Conservation (phyloP, 2,329 filamentous ascomycete genomes). For the Stemphylium vesicarium region DNA sequence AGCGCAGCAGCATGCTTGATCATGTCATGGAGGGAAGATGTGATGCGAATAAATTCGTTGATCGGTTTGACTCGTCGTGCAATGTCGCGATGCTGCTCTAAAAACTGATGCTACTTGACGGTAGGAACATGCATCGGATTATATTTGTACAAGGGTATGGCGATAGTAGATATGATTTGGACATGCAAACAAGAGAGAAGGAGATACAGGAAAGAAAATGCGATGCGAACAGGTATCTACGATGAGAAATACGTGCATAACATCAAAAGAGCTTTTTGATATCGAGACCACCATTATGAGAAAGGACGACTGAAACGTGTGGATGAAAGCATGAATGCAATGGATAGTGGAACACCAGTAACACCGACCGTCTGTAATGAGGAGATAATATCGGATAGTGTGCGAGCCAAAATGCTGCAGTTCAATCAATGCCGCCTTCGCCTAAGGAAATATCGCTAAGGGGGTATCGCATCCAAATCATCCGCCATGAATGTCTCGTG, state of each 20-base stretch:
- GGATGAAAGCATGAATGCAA: not conserved
- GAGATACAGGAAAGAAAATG: not conserved
- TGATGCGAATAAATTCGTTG: not conserved
- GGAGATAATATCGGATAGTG: not conserved
- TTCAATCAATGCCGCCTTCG: constrained; percentile 13
- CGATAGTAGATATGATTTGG: not conserved
- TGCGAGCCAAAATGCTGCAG: constrained; percentile 5
- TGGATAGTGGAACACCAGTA: too few relatives aligned
- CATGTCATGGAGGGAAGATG: too few relatives aligned
- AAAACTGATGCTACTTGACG: not conserved
- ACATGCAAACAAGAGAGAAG: constrained; percentile 1
- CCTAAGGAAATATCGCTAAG: constrained; percentile 14
- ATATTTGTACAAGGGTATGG: constrained; percentile 25
- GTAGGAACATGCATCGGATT: constrained; percentile 5
- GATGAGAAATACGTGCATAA: not conserved
- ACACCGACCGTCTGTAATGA: not conserved
- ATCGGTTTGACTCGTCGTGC: constrained; percentile 3
- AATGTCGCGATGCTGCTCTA: not conserved
- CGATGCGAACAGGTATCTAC: constrained; percentile 8
- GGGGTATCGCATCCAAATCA: constrained; percentile 29
- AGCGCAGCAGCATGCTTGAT: too few relatives aligned
- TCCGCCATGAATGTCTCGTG: constrained; percentile 19
- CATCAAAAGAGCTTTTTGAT: constrained; percentile 1
- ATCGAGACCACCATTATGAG: not conserved
- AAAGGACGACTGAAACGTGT: not conserved